These are phyloP conservation scores for Xylaria palmicola DNA, from an alignment of 495 filamentous ascomycete genomes.

Conservation along the genomic window DNA sequence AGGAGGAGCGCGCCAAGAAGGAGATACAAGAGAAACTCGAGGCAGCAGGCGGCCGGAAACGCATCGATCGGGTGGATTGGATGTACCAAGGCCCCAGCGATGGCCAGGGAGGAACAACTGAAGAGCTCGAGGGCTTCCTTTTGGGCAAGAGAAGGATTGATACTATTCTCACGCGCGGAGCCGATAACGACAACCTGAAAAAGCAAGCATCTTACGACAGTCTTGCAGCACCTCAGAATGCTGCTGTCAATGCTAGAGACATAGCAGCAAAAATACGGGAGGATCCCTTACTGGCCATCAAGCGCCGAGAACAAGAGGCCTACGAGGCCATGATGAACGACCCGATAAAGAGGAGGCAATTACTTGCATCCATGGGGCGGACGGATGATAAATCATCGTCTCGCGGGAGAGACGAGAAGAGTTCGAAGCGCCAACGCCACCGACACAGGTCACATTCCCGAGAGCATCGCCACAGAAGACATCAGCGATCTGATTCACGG, in stretches of 20 bases:
- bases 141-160: conserved; percentile 91
- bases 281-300: conserved; percentile 88
- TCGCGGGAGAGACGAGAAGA: conserved; percentile 46
- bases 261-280: conserved; percentile 79
- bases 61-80: conserved; percentile 85
- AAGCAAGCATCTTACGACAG: conserved; percentile 71
- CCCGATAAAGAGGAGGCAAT: conserved; percentile 65
- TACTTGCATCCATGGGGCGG: conserved; percentile 61
- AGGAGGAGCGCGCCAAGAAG: conserved; percentile 89
- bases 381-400: conserved; percentile 43
- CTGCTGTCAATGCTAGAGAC: conserved; percentile 66
- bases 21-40: conserved; percentile 90
- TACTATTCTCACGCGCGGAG: conserved; percentile 76
- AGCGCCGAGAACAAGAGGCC: conserved; percentile 86
- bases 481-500: conserved; percentile 37
- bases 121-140: conserved; percentile 92
- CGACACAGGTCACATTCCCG: conserved; percentile 35
- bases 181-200: conserved; percentile 74
- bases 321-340: conserved; percentile 89
- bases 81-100: conserved; percentile 90
- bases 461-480: conserved; percentile 51
- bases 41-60: conserved; percentile 75
- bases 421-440: conserved; percentile 49
- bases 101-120: conserved; percentile 75
- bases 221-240: conserved; percentile 56